These are phyloP conservation scores for Berberis thunbergii DNA, from an alignment of 164 flowering plant genomes.

Conservation along the genomic window DNA sequence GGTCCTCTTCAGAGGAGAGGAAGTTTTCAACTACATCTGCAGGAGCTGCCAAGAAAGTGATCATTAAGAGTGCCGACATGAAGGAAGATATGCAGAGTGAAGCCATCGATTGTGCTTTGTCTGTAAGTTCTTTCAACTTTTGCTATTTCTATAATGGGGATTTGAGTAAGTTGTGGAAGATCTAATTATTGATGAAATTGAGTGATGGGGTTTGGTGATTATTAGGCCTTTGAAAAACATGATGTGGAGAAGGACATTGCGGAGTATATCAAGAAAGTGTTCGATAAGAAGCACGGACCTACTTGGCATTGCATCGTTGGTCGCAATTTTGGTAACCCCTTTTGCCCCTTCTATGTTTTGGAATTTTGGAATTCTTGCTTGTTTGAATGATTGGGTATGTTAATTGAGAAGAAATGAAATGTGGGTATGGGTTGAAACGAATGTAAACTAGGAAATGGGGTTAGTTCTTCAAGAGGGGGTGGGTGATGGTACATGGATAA, in stretches of 20 bases:
- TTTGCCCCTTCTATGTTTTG: not conserved
- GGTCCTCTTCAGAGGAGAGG: conserved; percentile 32
- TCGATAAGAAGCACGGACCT: conserved; percentile 88
- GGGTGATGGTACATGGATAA: no score
- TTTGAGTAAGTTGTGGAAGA: not conserved
- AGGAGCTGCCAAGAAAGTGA: conserved; percentile 34
- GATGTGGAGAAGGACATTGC: conserved; percentile 94
- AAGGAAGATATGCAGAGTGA: conserved; percentile 83
- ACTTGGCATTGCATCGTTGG: conserved; percentile 99
- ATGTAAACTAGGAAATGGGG: no score
- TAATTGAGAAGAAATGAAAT: no score
- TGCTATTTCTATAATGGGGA: not conserved
- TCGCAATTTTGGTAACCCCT: conserved; percentile 77
- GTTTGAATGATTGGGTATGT: no score
- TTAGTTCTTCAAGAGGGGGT: no score
- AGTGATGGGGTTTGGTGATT: not conserved
- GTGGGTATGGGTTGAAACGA: no score
- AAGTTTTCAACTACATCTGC: conserved; percentile 20
- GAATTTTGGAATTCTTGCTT: not conserved
- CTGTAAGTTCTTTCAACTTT: conserved; percentile 24
- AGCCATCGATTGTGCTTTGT: conserved; percentile 71
- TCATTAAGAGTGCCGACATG: conserved; percentile 95
- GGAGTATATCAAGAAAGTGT: conserved; percentile 90
- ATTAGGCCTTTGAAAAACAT: conserved; percentile 82
- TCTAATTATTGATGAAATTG: not conserved